Evolutionary conservation across 495 filamentous ascomycete genomes (phyloP).

Genomic region (Penicillium silybi): DNA sequence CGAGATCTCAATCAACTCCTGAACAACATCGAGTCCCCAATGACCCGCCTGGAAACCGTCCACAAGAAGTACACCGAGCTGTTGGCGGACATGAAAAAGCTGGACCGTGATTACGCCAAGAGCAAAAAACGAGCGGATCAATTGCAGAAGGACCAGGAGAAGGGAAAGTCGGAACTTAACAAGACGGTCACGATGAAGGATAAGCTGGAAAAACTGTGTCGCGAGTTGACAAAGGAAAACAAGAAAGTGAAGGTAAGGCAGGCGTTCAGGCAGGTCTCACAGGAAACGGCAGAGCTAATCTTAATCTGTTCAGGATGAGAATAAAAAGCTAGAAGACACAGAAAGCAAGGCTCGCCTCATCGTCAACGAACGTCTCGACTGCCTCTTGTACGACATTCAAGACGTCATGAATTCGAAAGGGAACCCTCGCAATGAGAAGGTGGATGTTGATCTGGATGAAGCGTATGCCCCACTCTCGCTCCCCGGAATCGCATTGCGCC

Average conservation of each 20-base stretch:
- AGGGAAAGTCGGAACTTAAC: conserved; percentile 76
- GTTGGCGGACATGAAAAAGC: conserved; percentile 86
- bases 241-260: conserved; percentile 84
- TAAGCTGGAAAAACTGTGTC: conserved; percentile 90
- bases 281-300: background rate
- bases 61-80: conserved; percentile 90
- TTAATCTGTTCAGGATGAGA: conserved; percentile 67
- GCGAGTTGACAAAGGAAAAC: conserved; percentile 91
- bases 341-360: conserved; percentile 77
- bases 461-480: conserved; percentile 53
- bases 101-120: conserved; percentile 90
- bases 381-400: conserved; percentile 72
- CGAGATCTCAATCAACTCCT: conserved; percentile 80
- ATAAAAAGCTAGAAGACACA: conserved; percentile 77
- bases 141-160: conserved; percentile 94
- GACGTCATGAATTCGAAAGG: conserved; percentile 76
- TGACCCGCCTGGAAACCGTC: conserved; percentile 75
- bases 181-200: conserved; percentile 85
- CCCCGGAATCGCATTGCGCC: too few relatives aligned
- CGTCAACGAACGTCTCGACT: conserved; percentile 78
- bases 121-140: conserved; percentile 94
- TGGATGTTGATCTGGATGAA: conserved; percentile 81
- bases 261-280: background rate
- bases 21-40: conserved; percentile 70
- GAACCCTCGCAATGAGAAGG: conserved; percentile 65